Evolutionary conservation across 306 rosid genomes (phyloP), one percentile per base, ranked within the genome.

Genomic region (Pueraria montana): DNA sequence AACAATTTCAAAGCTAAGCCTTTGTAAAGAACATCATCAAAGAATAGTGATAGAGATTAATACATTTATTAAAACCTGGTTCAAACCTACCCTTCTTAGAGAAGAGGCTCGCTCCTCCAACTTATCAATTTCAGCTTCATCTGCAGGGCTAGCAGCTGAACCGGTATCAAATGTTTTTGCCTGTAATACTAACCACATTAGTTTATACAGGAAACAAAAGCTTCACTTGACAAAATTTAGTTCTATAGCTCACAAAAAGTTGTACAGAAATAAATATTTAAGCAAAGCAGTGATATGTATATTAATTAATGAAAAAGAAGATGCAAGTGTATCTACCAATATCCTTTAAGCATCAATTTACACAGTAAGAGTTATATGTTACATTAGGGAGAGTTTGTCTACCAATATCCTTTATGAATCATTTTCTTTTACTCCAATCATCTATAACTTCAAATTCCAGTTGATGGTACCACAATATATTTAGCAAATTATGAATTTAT

Each of bases 101-200:
- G 85, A 83, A 36, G 90, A 80, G 82, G 96, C 92, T 83, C 79
- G 88, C 79, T 92, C 95, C 83, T 90, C 97, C 75, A 94, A 87
- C 78, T 92, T 94, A 76, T 91, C 96, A 20, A 93, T 86, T 87
- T 94, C 96, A 64, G 80, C 82, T 76, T 92, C 89, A 77, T 92
- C 93, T 2, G 56, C 80, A 40, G 92, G 87, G 74, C 93, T 88
- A 71, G 89, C 70, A 78, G 84, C 82, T 26, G 92, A 87, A 75
- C 89, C 80, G 50, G 84, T 14, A 64, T 92, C 97, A 80, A 80
- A 88, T 63, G 89, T 8, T 87, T 86, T 82, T 20, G 85, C 94
- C 99, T 96, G 48, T 50, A 87, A 74, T 21, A 84, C n/a, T 23
- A 81, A 45, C 45, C n/a, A 8, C 38, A 42, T 90, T 79, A 87